Base-by-base conservation (phyloP, 371 early-diverging fungal species). In the Actinomortierella wolfii region DNA sequence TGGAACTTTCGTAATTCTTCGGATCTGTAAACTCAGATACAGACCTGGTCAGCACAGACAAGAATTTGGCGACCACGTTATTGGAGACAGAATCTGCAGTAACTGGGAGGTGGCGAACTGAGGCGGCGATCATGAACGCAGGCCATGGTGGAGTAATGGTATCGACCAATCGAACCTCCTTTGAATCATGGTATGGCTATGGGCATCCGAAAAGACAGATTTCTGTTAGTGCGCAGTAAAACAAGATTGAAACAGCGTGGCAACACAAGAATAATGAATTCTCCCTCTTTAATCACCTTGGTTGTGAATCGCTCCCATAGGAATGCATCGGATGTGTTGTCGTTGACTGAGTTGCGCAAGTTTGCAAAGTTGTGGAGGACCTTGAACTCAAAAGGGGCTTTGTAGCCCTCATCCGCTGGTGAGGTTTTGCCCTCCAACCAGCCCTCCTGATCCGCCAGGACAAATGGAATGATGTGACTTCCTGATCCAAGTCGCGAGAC, bases 261-360 rank as follows among this genome's bases (percentile, higher is more conserved):
- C 44, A 20, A 44, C 44, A 44, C 20, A n/a, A 13, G 44, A 44
- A 41, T 41, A 44, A 44, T n/a, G 13, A 44, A 44, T 20, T 44
- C 20, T 44, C 13, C 20, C 13, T 44, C 13, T 44, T 44, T 44
- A n/a, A 0, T 54, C 64, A 69, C 70, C 70, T 93, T 91, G 57
- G 93, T 94, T 2, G 92, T 94, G 42, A 92, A 88, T 0, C 86
- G 82, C 57, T 94, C 95, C 95, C 95, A 94, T 69, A 94, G 79
- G 59, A 94, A 94, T 20, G 87, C 91, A 68, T 93, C 95, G 11
- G 78, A 77, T 1, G 69, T 59, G 18, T 79, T 84, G 13, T 78
- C 78, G 50, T 83, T 82, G 45, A 92, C 86, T 3, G 90, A 89
- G n/a, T 83, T 76, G n/a, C 88, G 83, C 81, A 94, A 84, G 3